phyloP scores from a whole-genome alignment of 2,329 filamentous ascomycete genomes.

The Diaporthe humulicola region DNA sequence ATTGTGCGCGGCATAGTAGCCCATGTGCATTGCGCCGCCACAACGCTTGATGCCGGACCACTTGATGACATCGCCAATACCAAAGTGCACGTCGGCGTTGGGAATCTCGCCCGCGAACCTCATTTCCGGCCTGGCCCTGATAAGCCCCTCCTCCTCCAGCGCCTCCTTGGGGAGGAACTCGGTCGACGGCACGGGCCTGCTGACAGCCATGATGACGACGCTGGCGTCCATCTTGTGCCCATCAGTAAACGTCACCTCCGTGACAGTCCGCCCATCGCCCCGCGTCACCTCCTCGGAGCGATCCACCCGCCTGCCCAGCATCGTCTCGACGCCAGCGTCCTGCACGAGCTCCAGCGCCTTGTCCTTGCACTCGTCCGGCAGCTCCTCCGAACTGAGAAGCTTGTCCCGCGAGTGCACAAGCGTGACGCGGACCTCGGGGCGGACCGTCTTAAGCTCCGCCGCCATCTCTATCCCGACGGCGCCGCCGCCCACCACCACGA shows the following conservation, averaged over 20 bases:
- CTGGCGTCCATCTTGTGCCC: constrained; percentile 72
- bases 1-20: constrained; percentile 75
- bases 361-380: constrained; percentile 78
- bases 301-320: constrained; percentile 72
- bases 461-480: constrained; percentile 89
- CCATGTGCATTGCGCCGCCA: constrained; percentile 81
- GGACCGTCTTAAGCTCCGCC: constrained; percentile 78
- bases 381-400: constrained; percentile 79
- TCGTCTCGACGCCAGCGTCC: constrained; percentile 74
- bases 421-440: constrained; percentile 76
- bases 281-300: constrained; percentile 60
- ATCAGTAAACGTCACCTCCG: constrained; percentile 69
- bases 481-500: constrained; percentile 80
- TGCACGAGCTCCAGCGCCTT: constrained; percentile 68
- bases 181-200: constrained; percentile 72
- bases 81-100: constrained; percentile 74
- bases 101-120: constrained; percentile 66
- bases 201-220: constrained; percentile 78
- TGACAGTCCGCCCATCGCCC: constrained; percentile 53
- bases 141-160: constrained; percentile 74
- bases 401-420: constrained; percentile 80
- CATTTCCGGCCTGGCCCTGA: constrained; percentile 72
- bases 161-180: constrained; percentile 70
- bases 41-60: constrained; percentile 88
- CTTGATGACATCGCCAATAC: constrained; percentile 75